Base-by-base conservation (phyloP, 108 stramenopile species). In the Epipyxis sp. region DNA sequence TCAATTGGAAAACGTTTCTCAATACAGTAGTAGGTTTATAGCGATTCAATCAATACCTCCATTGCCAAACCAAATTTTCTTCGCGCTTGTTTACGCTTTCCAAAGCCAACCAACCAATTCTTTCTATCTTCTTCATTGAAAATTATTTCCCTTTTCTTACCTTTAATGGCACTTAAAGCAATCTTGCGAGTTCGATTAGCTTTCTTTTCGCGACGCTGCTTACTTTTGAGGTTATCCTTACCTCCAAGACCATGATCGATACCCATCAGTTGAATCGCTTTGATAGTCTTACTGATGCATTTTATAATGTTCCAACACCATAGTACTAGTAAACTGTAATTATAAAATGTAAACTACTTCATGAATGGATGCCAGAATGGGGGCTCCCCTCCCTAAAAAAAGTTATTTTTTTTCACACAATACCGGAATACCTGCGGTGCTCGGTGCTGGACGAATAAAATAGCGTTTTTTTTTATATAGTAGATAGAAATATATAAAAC, bases 191-290 rank as follows among this genome's bases (percentile, higher is more conserved):
- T 27, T 16, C 44, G 71, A 13, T 42, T 37, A 29, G 61, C 27
- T 65, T 65, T 65, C 27, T 42, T 27, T 25, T 74, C 71, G 40
- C 71, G 44, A 29, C 50, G 44, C 50, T 35, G 20, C 10, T 42
- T 39, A 39, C 71, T 74, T 42, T 39, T 6, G 10, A 43, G n/a
- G 25, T 3, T 35, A 37, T 74, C 34, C 42, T 42, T 46, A 30
- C 71, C 71, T 6, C 6, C 6, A 16, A 74, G 42, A 43, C 71
- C 71, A 32, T 74, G 71, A 39, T 74, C 71, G 32, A 74, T 39
- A 6, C n/a, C 71, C 71, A 74, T 74, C n/a, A n/a, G n/a, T n/a
- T n/a, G n/a, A n/a, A n/a, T n/a, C n/a, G 25, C 25, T 57, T n/a
- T n/a, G 54, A n/a, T 57, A 57, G 25, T 57, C 25, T n/a, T 57